These are phyloP conservation scores for Tetrahymena elliotti DNA, from an alignment of 73 alveolate genomes.

Conservation along the genomic window DNA sequence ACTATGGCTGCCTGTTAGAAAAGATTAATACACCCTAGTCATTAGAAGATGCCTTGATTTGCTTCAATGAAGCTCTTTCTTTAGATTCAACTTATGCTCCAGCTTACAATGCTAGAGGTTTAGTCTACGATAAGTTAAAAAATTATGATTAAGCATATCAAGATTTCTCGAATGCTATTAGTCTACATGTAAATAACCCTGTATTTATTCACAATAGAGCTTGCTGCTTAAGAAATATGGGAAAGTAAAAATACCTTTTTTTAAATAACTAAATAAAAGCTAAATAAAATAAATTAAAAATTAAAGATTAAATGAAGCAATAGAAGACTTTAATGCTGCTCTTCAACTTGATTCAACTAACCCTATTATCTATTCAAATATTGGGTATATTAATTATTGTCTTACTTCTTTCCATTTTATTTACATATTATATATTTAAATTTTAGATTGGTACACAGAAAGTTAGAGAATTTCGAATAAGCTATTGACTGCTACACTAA, in stretches of 20 bases:
- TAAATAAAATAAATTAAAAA: background rate
- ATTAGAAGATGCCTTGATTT: slow-evolving; percentile 80
- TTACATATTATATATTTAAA: background rate
- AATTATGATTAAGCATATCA: slow-evolving; percentile 90
- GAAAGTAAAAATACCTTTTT: slow-evolving; percentile 27
- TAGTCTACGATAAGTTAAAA: slow-evolving; percentile 86
- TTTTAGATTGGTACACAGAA: slow-evolving; percentile 71
- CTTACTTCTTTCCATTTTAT: background rate
- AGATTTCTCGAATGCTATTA: slow-evolving; percentile 87
- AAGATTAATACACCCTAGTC: slow-evolving; percentile 74
- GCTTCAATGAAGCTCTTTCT: slow-evolving; percentile 79
- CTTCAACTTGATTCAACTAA: slow-evolving; percentile 80
- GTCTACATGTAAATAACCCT: slow-evolving; percentile 78
- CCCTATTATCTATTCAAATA: slow-evolving; percentile 87
- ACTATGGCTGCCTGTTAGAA: slow-evolving; percentile 71
- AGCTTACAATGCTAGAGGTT: slow-evolving; percentile 93
- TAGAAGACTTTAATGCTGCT: slow-evolving; percentile 90
- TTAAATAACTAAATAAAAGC: background rate
- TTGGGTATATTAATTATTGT: slow-evolving; percentile 49
- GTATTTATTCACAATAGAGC: slow-evolving; percentile 97
- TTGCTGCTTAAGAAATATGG: slow-evolving; percentile 90
- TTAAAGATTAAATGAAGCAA: slow-evolving; percentile 47
- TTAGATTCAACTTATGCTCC: slow-evolving; percentile 89
- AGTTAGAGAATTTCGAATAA: slow-evolving; percentile 83
- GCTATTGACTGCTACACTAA: slow-evolving; percentile 90